Conservation (phyloP, 2,329 filamentous ascomycete species). For the Cadophora luteo-olivacea region DNA sequence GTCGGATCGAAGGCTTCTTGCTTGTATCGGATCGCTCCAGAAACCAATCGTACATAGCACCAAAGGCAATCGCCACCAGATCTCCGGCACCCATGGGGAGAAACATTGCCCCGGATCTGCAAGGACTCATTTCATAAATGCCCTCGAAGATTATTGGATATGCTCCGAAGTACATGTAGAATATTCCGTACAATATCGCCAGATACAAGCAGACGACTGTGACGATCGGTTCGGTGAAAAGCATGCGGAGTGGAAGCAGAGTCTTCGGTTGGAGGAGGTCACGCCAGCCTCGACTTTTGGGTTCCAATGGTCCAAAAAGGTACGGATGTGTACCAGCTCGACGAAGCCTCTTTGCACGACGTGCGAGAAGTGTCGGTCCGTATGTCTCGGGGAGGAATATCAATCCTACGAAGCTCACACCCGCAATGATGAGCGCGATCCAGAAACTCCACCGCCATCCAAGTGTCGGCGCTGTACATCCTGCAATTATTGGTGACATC, state of each 20-base stretch:
- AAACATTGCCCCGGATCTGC: constrained; percentile 81
- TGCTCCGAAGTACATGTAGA: constrained; percentile 52
- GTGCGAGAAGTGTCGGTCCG: constrained; percentile 68
- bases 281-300: constrained; percentile 8
- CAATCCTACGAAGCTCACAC: constrained; percentile 61
- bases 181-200: constrained; percentile 75
- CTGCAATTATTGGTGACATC: constrained; percentile 49
- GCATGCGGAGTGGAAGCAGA: constrained; percentile 36
- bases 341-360: constrained; percentile 45
- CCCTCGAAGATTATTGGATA: constrained; percentile 70
- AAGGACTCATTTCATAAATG: constrained; percentile 77
- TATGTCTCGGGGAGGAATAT: constrained; percentile 71
- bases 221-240: constrained; percentile 83
- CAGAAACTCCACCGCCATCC: constrained; percentile 76
- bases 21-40: constrained; percentile 58
- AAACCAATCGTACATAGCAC: constrained; percentile 68
- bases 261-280: background rate
- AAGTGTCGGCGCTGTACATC: constrained; percentile 63
- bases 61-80: constrained; percentile 62
- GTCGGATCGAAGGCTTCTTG: constrained; percentile 61
- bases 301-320: background rate
- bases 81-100: constrained; percentile 78
- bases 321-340: background rate
- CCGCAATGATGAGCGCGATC: constrained; percentile 72
- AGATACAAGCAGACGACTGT: constrained; percentile 84